These are phyloP conservation scores for Phellopilus nigrolimitatus DNA, from an alignment of 1,284 basidiomycete genomes.

Conservation along the genomic window DNA sequence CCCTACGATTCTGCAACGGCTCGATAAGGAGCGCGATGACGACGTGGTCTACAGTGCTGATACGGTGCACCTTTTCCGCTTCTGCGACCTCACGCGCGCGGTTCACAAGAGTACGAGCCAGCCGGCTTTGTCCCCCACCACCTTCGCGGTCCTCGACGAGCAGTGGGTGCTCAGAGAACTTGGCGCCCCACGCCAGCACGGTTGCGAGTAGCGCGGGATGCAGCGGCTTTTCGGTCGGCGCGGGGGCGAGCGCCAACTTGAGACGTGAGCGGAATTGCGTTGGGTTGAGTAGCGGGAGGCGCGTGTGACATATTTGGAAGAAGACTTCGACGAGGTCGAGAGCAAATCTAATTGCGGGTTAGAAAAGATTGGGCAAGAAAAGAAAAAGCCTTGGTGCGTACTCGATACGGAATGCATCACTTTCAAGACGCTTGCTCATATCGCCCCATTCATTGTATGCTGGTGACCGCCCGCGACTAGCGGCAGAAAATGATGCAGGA, in stretches of 20 bases:
- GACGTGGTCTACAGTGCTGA: slow-evolving; percentile 77
- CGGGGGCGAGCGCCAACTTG: slow-evolving; percentile 31
- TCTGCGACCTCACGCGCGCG: slow-evolving; percentile 82
- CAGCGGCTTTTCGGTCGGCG: slow-evolving; percentile 37
- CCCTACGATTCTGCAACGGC: slow-evolving; percentile 77
- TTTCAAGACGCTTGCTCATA: slow-evolving; percentile 58
- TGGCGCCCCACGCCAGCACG: slow-evolving; percentile 89
- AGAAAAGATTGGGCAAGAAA: slow-evolving; percentile 19
- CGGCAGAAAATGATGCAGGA: slow-evolving; percentile 22
- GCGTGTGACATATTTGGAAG: slow-evolving; percentile 84
- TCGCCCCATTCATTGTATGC: slow-evolving; percentile 67
- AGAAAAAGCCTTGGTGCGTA: slow-evolving; percentile 37
- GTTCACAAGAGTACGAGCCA: slow-evolving; percentile 75
- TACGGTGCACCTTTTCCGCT: slow-evolving; percentile 75
- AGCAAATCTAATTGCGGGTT: slow-evolving; percentile 56
- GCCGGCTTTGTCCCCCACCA: slow-evolving; percentile 64
- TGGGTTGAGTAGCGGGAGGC: slow-evolving; percentile 77
- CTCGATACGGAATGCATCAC: slow-evolving; percentile 70
- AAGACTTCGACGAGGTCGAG: slow-evolving; percentile 86
- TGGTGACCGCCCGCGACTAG: slow-evolving; percentile 8
- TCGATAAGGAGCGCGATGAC: slow-evolving; percentile 74
- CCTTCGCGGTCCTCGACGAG: slow-evolving; percentile 73
- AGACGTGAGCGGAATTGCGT: slow-evolving; percentile 67
- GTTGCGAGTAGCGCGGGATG: slow-evolving; percentile 79
- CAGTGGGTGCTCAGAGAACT: slow-evolving; percentile 84